phyloP scores from a whole-genome alignment of 2,329 filamentous ascomycete genomes.

The Stachybotrys echinatus region DNA sequence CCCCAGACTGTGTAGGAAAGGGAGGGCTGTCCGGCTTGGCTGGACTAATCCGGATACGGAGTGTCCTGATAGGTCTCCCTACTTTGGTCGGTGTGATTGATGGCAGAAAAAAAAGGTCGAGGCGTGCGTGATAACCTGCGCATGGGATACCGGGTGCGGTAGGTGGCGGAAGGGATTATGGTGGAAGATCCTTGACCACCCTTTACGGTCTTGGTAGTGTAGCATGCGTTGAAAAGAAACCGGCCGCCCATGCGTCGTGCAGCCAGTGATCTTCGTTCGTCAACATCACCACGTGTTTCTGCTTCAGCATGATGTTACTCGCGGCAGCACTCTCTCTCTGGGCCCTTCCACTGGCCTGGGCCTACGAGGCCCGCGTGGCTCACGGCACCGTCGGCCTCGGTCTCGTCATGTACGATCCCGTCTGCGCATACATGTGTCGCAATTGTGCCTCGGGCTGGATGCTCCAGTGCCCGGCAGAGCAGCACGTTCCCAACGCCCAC shows the following conservation, averaged over 20 bases:
- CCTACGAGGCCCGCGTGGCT: neutral
- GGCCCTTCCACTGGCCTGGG: neutral
- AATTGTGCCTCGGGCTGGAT: slow-evolving; percentile 15
- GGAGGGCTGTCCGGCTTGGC: too few relatives aligned
- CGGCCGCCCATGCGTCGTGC: neutral
- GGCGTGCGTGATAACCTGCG: too few relatives aligned
- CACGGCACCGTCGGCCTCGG: slow-evolving; percentile 17
- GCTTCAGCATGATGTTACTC: neutral
- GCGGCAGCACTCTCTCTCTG: neutral
- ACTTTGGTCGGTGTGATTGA: too few relatives aligned
- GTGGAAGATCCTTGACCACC: too few relatives aligned
- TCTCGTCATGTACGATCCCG: slow-evolving; percentile 55
- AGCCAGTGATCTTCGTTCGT: neutral
- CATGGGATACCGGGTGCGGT: too few relatives aligned
- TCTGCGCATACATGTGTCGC: slow-evolving; percentile 56
- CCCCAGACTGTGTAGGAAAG: neutral
- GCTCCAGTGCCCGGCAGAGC: slow-evolving; percentile 1
- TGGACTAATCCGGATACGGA: too few relatives aligned
- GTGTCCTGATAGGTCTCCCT: too few relatives aligned
- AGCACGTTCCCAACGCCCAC: slow-evolving; percentile 1
- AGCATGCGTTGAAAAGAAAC: neutral
- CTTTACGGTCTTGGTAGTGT: too few relatives aligned
- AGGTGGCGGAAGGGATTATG: too few relatives aligned
- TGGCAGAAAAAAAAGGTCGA: too few relatives aligned
- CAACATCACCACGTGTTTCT: neutral